phyloP scores from a whole-genome alignment of 2,329 filamentous ascomycete species.

The Cladobotryum mycophilum region DNA sequence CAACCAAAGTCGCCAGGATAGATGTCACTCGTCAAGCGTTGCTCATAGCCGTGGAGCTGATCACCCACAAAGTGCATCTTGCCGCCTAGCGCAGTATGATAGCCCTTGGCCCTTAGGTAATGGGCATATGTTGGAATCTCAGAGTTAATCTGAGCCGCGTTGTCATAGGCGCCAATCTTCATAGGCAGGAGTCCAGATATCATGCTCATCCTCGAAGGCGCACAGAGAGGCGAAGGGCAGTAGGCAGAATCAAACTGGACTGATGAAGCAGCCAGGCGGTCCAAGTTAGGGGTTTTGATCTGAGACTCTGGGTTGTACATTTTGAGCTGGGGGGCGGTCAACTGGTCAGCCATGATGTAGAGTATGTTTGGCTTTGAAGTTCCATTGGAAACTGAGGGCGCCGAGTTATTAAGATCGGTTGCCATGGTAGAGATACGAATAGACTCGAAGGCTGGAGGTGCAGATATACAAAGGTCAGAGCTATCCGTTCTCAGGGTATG shows the following conservation, averaged over 20 bases:
- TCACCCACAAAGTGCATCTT: constrained; percentile 99
- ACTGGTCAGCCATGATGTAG: constrained; percentile 96
- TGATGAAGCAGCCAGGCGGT: constrained; percentile 70
- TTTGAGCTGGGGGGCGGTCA: constrained; percentile 83
- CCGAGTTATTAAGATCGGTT: constrained; percentile 68
- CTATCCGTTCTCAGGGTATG: no score
- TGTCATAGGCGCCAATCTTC: constrained; percentile 88
- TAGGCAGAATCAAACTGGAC: constrained; percentile 93
- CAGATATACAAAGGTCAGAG: no score
- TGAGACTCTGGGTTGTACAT: constrained; percentile 85
- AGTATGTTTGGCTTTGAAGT: constrained; percentile 37
- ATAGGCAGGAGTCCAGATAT: constrained; percentile 87
- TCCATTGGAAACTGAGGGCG: constrained; percentile 40
- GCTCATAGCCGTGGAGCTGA: constrained; percentile 90
- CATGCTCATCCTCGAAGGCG: constrained; percentile 89
- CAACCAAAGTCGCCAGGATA: constrained; percentile 93
- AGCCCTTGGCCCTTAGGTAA: constrained; percentile 77
- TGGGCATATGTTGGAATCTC: constrained; percentile 90
- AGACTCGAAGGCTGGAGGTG: no score
- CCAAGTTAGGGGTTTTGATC: constrained; percentile 88
- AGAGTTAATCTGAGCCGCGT: constrained; percentile 75
- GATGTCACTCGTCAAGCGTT: constrained; percentile 87
- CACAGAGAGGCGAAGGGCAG: constrained; percentile 88
- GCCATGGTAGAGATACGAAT: constrained; percentile 44
- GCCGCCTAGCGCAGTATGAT: constrained; percentile 83